phyloP scores from a whole-genome alignment of 306 rosid species.

The Abrus precatorius region DNA sequence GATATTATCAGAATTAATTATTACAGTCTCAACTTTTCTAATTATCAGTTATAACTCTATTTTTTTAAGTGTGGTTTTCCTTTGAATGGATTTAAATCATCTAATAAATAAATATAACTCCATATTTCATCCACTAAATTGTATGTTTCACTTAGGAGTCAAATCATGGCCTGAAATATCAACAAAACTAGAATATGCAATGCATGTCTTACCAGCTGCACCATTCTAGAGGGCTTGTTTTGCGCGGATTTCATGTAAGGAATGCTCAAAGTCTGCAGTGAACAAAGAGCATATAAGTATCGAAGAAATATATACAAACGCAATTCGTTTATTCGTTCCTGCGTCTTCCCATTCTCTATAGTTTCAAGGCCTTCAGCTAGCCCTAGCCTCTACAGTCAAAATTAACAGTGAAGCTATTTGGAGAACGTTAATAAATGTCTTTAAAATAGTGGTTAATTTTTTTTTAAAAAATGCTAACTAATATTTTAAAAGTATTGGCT shows the following conservation, averaged over 20 bases:
- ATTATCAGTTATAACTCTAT: background rate
- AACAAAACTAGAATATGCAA: background rate
- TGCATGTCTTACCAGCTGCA: conserved; percentile 54
- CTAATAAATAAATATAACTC: background rate
- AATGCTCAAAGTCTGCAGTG: conserved; percentile 66
- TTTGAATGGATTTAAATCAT: background rate
- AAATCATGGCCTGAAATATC: background rate
- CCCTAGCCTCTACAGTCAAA: background rate
- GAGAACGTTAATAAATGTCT: no score
- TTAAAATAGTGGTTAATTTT: no score
- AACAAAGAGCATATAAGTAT: conserved; percentile 19
- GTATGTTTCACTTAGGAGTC: background rate
- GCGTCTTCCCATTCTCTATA: background rate
- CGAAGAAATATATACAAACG: background rate
- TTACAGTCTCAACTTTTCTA: background rate
- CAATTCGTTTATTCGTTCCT: background rate
- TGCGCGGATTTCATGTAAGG: conserved; percentile 62
- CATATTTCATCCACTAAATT: background rate
- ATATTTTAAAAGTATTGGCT: no score
- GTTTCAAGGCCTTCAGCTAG: background rate
- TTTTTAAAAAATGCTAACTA: no score
- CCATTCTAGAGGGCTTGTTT: conserved; percentile 53
- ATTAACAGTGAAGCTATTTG: background rate
- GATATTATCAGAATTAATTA: background rate
- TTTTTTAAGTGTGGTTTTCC: background rate